Evolutionary conservation across 805 yeast species (phyloP).

Genomic region (Yamadazyma philogaea): DNA sequence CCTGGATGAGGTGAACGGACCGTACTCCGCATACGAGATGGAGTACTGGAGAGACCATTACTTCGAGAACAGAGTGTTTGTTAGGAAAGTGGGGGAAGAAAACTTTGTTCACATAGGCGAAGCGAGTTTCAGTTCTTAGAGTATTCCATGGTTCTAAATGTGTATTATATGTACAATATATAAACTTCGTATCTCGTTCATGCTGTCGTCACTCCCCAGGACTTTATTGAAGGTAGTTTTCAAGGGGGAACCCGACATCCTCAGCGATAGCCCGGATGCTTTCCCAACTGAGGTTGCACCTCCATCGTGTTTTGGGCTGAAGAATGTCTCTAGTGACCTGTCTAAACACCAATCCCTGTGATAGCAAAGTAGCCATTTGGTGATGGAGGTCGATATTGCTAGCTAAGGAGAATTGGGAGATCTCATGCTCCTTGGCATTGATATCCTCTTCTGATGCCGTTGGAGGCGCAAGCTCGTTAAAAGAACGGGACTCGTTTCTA

Average conservation of each 20-base stretch:
- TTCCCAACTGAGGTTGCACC: conserved; percentile 69
- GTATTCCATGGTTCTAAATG: not conserved
- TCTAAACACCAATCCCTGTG: conserved; percentile 49
- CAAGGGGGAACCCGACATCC: conserved; percentile 64
- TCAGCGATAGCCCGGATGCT: conserved; percentile 57
- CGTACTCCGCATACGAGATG: conserved; percentile 53
- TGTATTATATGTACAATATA: not conserved
- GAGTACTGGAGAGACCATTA: conserved; percentile 50
- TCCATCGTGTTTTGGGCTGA: conserved; percentile 73
- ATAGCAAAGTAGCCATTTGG: conserved; percentile 57
- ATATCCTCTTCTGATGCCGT: conserved; percentile 24
- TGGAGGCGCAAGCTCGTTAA: conserved; percentile 12
- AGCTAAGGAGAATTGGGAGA: conserved; percentile 34
- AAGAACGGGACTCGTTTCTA: conserved; percentile 36
- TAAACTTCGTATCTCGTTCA: not conserved
- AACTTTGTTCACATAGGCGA: conserved; percentile 24
- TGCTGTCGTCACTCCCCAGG: too few species aligned
- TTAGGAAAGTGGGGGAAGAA: conserved; percentile 27
- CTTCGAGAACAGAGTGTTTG: conserved; percentile 46
- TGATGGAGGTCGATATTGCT: conserved; percentile 48
- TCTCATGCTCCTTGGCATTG: conserved; percentile 33
- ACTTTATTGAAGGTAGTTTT: conserved; percentile 46
- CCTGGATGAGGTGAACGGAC: conserved; percentile 44
- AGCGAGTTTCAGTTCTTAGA: conserved; percentile 17
- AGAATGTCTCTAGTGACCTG: conserved; percentile 50